phyloP scores from a whole-genome alignment of 2,329 filamentous ascomycete species.

The Aspergillus glaucus region DNA sequence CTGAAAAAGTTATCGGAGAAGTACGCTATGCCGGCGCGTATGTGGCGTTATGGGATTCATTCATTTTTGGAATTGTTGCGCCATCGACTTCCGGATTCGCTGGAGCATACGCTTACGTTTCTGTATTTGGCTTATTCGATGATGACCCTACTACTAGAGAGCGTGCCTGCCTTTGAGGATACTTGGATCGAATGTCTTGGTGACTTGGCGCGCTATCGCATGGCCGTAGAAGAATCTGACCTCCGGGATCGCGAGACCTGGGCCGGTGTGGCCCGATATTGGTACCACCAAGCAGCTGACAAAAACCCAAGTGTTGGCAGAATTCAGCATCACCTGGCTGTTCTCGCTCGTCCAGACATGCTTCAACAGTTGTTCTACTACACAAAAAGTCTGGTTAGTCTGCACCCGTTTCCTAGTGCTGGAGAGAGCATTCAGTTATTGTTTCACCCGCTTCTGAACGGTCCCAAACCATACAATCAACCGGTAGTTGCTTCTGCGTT shows the following conservation, averaged over 20 bases:
- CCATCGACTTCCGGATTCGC: constrained; percentile 64
- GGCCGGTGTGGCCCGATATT: constrained; percentile 71
- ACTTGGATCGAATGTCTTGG: constrained; percentile 94
- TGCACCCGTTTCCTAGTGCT: constrained; percentile 51
- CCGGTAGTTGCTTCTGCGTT: constrained; percentile 42
- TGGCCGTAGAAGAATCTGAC: constrained; percentile 86
- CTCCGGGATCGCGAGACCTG: constrained; percentile 70
- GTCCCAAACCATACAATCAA: constrained; percentile 25
- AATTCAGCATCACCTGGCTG: constrained; percentile 80
- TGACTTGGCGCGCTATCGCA: constrained; percentile 75
- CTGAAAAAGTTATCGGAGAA: constrained; percentile 66
- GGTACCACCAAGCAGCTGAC: constrained; percentile 80
- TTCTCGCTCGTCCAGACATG: constrained; percentile 52
- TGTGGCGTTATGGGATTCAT: constrained; percentile 93
- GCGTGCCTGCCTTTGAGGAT: constrained; percentile 72
- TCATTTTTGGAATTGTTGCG: constrained; percentile 72
- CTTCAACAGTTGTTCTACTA: constrained; percentile 57
- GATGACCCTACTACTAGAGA: constrained; percentile 82
- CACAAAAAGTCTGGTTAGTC: constrained; percentile 50
- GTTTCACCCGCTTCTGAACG: constrained; percentile 46
- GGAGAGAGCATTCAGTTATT: constrained; percentile 52
- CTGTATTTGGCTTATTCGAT: constrained; percentile 86
- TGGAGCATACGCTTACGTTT: constrained; percentile 87
- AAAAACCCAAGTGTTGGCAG: constrained; percentile 68
- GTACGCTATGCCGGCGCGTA: constrained; percentile 84